These are phyloP conservation scores for Scleroderma citrinum DNA, from an alignment of 768 basidiomycete genomes.

Conservation along the genomic window DNA sequence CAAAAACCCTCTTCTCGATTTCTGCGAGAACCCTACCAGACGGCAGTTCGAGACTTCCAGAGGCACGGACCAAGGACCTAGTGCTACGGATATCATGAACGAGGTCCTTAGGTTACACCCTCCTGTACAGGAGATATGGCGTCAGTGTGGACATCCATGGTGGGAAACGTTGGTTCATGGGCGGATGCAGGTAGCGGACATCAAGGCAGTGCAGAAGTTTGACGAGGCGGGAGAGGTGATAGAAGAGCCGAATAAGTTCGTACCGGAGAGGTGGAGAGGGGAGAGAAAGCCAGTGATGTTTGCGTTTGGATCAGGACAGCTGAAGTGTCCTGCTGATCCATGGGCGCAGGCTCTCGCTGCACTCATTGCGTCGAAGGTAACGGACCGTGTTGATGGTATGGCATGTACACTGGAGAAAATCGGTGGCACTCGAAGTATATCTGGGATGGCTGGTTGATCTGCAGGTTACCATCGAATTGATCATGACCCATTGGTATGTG, in stretches of 20 bases:
- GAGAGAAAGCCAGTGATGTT: conserved; percentile 24
- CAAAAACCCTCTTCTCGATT: conserved; percentile 29
- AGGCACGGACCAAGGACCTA: conserved; percentile 5
- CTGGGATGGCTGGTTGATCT: conserved; percentile 33
- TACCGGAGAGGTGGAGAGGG: conserved; percentile 15
- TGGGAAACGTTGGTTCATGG: conserved; percentile 10
- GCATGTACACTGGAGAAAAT: conserved; percentile 24
- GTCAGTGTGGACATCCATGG: conserved; percentile 2
- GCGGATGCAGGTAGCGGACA: conserved; percentile 16
- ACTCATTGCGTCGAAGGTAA: conserved; percentile 38
- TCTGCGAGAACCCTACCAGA: conserved; percentile 31
- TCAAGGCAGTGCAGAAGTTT: conserved; percentile 20
- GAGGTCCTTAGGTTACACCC: conserved; percentile 10
- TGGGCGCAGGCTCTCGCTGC: conserved; percentile 52
- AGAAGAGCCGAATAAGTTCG: conserved; percentile 28
- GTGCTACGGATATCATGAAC: conserved; percentile 17
- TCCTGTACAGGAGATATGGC: conserved; percentile 12
- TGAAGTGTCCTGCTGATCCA: conserved; percentile 38
- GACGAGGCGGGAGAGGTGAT: conserved; percentile 40
- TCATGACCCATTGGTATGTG: conserved; percentile 40
- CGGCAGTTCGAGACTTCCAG: conserved; percentile 14
- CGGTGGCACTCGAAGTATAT: not conserved
- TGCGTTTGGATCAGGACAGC: conserved; percentile 39
- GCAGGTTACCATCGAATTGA: conserved; percentile 42
- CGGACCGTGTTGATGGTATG: conserved; percentile 29